These are phyloP conservation scores for Saposhnikovia divaricata DNA, from an alignment of 129 eudicot genomes.

Conservation along the genomic window DNA sequence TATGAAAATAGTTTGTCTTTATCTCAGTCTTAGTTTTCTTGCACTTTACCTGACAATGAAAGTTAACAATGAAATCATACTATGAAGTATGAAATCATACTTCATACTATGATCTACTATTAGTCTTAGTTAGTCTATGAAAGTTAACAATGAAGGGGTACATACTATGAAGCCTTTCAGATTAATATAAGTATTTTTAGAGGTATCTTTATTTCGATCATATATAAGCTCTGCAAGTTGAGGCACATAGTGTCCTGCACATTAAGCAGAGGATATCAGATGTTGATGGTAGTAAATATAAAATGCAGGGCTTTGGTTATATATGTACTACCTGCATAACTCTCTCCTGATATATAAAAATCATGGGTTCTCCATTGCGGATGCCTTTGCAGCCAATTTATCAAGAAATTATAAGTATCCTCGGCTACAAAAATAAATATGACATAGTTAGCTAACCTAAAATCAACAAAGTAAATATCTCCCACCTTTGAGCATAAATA, in stretches of 20 bases:
- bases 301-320: neutral
- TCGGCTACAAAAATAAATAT: conserved; percentile 26
- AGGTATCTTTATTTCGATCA: conserved; percentile 34
- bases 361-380: conserved; percentile 65
- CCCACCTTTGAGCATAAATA: neutral
- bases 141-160: conserved; percentile 1
- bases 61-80: conserved; percentile 25
- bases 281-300: neutral
- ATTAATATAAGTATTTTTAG: conserved; percentile 29
- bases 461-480: neutral
- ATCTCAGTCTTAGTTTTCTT: neutral
- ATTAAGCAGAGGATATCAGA: neutral
- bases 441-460: neutral
- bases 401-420: conserved; percentile 59
- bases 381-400: conserved; percentile 67
- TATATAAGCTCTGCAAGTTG: conserved; percentile 57
- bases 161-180: conserved; percentile 69
- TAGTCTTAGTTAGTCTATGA: too few relatives aligned
- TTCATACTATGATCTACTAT: too few relatives aligned
- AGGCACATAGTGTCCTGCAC: conserved; percentile 58
- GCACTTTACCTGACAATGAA: neutral
- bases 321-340: conserved; percentile 59
- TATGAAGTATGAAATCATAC: too few relatives aligned
- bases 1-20: neutral
- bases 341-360: conserved; percentile 73